phyloP scores from a whole-genome alignment of 2,329 filamentous ascomycete species.

The Cladosporium oxysporum region DNA sequence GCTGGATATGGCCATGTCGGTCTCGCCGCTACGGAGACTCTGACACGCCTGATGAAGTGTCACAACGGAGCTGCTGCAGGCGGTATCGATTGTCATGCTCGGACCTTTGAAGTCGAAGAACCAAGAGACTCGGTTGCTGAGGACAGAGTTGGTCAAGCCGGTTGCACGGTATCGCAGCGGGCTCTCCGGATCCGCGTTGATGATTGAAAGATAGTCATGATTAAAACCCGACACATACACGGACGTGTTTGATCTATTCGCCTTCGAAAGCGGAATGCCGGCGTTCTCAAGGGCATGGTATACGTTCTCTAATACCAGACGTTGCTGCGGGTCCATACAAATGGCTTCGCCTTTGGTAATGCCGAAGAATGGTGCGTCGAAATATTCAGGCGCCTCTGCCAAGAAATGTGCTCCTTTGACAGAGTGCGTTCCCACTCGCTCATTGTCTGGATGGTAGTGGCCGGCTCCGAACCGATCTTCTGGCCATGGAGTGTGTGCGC shows the following conservation, averaged over 20 bases:
- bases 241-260: slow-evolving; percentile 24
- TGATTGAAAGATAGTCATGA: slow-evolving; percentile 27
- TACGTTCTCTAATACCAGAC: slow-evolving; percentile 30
- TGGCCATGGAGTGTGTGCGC: slow-evolving; percentile 19
- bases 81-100: slow-evolving; percentile 25
- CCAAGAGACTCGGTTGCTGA: slow-evolving; percentile 24
- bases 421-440: background rate
- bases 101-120: slow-evolving; percentile 26
- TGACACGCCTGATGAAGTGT: slow-evolving; percentile 24
- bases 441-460: slow-evolving; percentile 29
- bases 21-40: slow-evolving; percentile 18
- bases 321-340: slow-evolving; percentile 35
- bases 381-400: slow-evolving; percentile 27
- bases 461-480: slow-evolving; percentile 27
- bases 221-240: slow-evolving; percentile 30
- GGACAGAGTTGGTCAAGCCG: slow-evolving; percentile 23
- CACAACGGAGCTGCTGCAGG: slow-evolving; percentile 20
- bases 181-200: slow-evolving; percentile 26
- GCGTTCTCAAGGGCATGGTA: slow-evolving; percentile 23
- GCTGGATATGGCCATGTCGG: slow-evolving; percentile 20
- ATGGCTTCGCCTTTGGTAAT: slow-evolving; percentile 28
- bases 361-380: slow-evolving; percentile 33
- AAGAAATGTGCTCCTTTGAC: slow-evolving; percentile 26
- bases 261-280: slow-evolving; percentile 13
- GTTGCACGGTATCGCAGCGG: slow-evolving; percentile 28